Evolutionary conservation across 768 basidiomycete genomes (phyloP), one percentile per base, ranked within the genome.

Genomic region (Pholiota conissans): DNA sequence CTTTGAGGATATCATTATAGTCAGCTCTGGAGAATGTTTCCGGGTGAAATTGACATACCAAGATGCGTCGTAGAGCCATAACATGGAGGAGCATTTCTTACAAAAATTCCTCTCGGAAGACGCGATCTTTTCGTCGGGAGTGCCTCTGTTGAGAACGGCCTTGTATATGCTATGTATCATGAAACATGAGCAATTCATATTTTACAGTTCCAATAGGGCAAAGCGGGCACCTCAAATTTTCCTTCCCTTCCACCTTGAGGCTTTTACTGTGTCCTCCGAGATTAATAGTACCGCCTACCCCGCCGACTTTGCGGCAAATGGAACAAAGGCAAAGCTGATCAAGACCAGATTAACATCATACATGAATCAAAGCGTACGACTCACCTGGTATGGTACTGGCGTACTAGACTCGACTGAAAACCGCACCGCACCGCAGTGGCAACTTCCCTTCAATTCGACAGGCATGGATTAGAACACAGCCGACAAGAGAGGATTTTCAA

Each of bases 281-380:
- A 59, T 88, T 88, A 66, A 88, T 78, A 2, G 85, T 83, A 0
- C 87, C 86, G 11, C 86, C 84, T 0, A 72, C 72, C 13, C 87
- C 87, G 35, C 86, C 86, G 9, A 86, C 84, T 67, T 89, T 89
- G 56, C 87, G 82, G 64, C 87, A 89, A 59, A 89, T 87, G 30
- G 85, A 87, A 65, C 87, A 89, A 5, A 83, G 52, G 62, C 87
- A 89, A 29, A 88, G 66, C 82, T 86, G 55, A 8, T 24, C 22
- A 13, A 45, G 14, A 5, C 39, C 35, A 49, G 35, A 14, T n/a
- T 20, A 50, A 16, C 48, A 13, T 52, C 1, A 6, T 9, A 18
- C 14, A 18, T 13, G 54, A 35, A 29, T 45, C 45, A 24, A 10
- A 22, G 6, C 13, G 26, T n/a, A 48, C 30, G 29, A 59, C 72